phyloP scores from a whole-genome alignment of 2,329 filamentous ascomycete genomes.

The Phoma sp. region DNA sequence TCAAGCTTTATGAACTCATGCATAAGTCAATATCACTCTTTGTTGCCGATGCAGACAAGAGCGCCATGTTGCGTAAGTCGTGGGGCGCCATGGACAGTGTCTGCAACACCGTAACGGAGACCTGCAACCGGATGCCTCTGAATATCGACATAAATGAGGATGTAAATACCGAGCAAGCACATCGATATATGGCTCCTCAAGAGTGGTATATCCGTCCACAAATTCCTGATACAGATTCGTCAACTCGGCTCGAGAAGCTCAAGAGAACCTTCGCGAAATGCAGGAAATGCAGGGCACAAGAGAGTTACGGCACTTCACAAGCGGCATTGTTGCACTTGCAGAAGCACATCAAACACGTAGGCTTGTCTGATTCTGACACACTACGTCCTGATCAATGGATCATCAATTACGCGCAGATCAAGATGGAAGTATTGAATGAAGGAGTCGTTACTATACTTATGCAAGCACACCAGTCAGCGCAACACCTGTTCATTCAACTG shows the following conservation, averaged over 20 bases:
- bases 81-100: conserved; percentile 38
- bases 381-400: conserved; percentile 30
- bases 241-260: conserved; percentile 2
- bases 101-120: not conserved
- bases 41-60: conserved; percentile 29
- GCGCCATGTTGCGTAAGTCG: conserved; percentile 31
- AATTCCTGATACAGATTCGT: not conserved
- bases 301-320: conserved; percentile 19
- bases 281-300: conserved; percentile 20
- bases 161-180: conserved; percentile 14
- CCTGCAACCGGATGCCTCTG: conserved; percentile 10
- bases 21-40: conserved; percentile 32
- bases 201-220: conserved; percentile 31
- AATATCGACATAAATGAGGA: conserved; percentile 15
- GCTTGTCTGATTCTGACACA: not conserved
- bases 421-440: conserved; percentile 30
- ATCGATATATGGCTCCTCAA: conserved; percentile 6
- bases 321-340: conserved; percentile 34
- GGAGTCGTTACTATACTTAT: conserved; percentile 25
- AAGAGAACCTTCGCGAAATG: conserved; percentile 27
- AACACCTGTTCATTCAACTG: conserved; percentile 19
- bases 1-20: conserved; percentile 23
- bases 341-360: conserved; percentile 18
- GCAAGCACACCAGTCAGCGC: conserved; percentile 18
- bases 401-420: conserved; percentile 24